Evolutionary conservation across 345 rosid species (phyloP).

Genomic region (Hypericum androsaemum): DNA sequence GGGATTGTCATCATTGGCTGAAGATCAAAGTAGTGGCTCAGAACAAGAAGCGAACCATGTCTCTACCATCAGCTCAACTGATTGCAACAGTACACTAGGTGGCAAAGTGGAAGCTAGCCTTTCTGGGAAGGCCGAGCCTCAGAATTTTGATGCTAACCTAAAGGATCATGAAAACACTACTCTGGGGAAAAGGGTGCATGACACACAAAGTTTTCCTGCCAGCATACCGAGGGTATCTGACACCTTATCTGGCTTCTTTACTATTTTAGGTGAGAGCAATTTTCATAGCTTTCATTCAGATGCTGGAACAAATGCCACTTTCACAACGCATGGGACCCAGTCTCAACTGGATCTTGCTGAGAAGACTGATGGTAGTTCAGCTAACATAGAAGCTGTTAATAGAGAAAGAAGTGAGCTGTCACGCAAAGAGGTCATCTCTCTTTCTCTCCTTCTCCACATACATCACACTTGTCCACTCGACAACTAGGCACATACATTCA

Average conservation of each 20-base stretch:
- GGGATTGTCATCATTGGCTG: conserved; percentile 18
- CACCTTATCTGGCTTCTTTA: conserved; percentile 15
- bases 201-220: conserved; percentile 11
- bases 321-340: conserved; percentile 14
- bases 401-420: too few species aligned
- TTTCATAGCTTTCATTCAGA: conserved; percentile 13
- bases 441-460: too few species aligned
- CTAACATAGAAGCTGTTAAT: too few species aligned
- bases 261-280: conserved; percentile 18
- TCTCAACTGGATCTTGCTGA: conserved; percentile 21
- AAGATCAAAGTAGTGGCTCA: conserved; percentile 17
- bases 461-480: too few species aligned
- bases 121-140: conserved; percentile 18
- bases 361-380: conserved; percentile 2
- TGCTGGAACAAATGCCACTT: conserved; percentile 14
- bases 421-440: too few species aligned
- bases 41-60: conserved; percentile 19
- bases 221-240: conserved; percentile 23
- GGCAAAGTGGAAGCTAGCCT: conserved; percentile 19
- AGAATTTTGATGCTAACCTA: conserved; percentile 15
- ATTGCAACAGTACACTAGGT: conserved; percentile 15
- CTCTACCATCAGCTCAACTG: conserved; percentile 14
- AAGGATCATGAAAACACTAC: conserved; percentile 16
- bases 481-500: too few species aligned
- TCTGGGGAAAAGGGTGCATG: conserved; percentile 24